Conservation (phyloP, 2,329 filamentous ascomycete species). For the Fonsecaea nubica region DNA sequence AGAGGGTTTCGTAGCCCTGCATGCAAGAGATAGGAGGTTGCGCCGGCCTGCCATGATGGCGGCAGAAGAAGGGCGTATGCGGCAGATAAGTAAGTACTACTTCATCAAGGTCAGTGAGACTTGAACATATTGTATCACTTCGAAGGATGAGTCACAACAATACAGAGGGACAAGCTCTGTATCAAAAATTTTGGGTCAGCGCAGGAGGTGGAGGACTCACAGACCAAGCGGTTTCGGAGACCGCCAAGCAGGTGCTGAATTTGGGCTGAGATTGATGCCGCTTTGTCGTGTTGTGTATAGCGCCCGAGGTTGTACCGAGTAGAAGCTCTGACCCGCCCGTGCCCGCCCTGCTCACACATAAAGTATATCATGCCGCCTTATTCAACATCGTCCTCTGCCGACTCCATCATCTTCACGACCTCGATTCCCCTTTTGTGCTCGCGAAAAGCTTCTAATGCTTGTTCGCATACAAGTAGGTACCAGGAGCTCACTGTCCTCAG, state of each 20-base stretch:
- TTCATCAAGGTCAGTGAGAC: slow-evolving; percentile 5
- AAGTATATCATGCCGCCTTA: neutral
- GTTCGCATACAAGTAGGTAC: neutral
- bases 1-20: slow-evolving; percentile 36
- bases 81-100: neutral
- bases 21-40: slow-evolving; percentile 46
- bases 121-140: neutral
- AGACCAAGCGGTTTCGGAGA: slow-evolving; percentile 16
- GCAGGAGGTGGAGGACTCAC: neutral
- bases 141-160: neutral
- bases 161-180: neutral
- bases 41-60: slow-evolving; percentile 52
- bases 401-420: neutral
- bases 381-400: neutral
- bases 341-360: too few species aligned
- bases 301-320: too few species aligned
- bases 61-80: slow-evolving; percentile 14
- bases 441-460: neutral
- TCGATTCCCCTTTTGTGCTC: neutral
- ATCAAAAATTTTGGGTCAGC: slow-evolving; percentile 9
- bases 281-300: neutral
- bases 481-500: neutral
- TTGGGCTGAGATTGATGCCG: neutral
- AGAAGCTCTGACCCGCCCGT: too few species aligned
- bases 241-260: slow-evolving; percentile 2